Evolutionary conservation across 2,329 filamentous ascomycete species (phyloP).

Genomic region (Fusarium devonianum): DNA sequence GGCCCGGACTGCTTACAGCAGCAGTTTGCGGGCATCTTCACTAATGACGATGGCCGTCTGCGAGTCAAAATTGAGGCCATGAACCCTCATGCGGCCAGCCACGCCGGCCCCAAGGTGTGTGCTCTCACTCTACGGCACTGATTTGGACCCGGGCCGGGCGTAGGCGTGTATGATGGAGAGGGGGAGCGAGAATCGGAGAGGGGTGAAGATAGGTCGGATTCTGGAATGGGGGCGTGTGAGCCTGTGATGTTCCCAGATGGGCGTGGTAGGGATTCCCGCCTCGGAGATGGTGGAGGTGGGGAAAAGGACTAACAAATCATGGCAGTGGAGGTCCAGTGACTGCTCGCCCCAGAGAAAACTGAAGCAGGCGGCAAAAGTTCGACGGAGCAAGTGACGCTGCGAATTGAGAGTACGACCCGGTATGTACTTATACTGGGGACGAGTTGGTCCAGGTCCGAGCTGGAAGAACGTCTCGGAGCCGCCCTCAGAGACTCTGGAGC

Average conservation of each 20-base stretch:
- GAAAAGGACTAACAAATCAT: neutral
- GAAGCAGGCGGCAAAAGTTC: constrained; percentile 1
- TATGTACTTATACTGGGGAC: no score
- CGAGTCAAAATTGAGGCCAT: neutral
- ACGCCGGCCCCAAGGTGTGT: constrained; percentile 17
- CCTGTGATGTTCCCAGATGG: constrained; percentile 2
- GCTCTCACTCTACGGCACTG: constrained; percentile 18
- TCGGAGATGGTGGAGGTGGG: constrained; percentile 13
- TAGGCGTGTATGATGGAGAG: constrained; percentile 21
- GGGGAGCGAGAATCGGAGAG: neutral
- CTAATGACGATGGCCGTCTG: constrained; percentile 15
- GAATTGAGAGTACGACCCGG: no score
- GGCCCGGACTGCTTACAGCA: constrained; percentile 6
- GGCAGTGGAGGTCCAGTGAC: neutral
- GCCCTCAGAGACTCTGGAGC: neutral
- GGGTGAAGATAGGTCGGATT: constrained; percentile 4
- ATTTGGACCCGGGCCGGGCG: constrained; percentile 30
- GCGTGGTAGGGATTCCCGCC: neutral
- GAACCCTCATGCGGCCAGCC: constrained; percentile 10
- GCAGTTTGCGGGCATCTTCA: neutral
- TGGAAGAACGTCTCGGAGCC: constrained; percentile 1
- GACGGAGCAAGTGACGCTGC: no score
- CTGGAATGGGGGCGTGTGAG: constrained; percentile 2
- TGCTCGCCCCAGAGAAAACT: neutral
- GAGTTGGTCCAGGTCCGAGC: neutral